These are phyloP conservation scores for Yarrowia osloensis DNA, from an alignment of 805 yeast species.

Conservation along the genomic window DNA sequence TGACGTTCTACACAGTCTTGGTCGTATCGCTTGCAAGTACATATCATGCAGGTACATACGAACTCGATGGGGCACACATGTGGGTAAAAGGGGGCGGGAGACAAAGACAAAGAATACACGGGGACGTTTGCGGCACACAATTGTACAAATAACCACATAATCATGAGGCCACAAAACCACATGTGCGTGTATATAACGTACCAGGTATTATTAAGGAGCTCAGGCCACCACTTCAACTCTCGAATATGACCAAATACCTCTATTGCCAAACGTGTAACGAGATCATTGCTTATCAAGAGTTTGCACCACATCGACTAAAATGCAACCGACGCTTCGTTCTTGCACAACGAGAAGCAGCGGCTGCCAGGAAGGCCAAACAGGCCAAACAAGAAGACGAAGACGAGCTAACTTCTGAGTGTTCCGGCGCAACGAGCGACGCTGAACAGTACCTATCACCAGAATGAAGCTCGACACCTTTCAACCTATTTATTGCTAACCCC, in stretches of 20 bases:
- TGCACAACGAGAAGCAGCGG: not conserved
- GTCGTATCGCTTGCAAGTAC: no score
- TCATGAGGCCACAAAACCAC: not conserved
- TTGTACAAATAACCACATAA: not conserved
- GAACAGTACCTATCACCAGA: no score
- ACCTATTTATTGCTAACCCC: not conserved
- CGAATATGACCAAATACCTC: not conserved
- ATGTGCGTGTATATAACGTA: not conserved
- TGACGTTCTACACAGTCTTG: no score
- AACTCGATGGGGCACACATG: not conserved
- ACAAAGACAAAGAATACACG: not conserved
- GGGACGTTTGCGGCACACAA: not conserved
- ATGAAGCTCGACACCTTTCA: no score
- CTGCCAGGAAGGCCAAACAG: no score
- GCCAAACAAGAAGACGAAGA: not conserved
- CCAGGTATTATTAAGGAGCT: not conserved
- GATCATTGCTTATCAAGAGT: not conserved
- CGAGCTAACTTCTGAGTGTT: not conserved
- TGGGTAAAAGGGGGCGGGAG: not conserved
- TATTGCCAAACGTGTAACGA: conserved; percentile 5
- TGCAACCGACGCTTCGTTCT: not conserved
- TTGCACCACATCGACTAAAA: not conserved
- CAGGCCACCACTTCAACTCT: not conserved
- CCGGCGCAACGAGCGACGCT: no score
- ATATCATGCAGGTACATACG: not conserved